Base-by-base conservation (phyloP, 75 land plant genomes). In the Picea glauca region DNA sequence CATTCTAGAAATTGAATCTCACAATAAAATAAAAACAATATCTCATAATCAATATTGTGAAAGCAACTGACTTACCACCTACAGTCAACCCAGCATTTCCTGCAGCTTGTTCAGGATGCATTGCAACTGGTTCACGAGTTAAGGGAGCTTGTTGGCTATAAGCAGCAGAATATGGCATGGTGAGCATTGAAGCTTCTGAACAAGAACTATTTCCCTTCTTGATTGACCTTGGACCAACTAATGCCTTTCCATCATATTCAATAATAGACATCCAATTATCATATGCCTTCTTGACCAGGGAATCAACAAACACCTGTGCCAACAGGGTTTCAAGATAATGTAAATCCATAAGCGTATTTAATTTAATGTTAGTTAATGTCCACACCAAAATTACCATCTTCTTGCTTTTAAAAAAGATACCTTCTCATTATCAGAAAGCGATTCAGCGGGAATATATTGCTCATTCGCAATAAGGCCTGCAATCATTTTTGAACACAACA, bases 221-320 rank as follows among this genome's bases (percentile, higher is more conserved):
- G 72, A 11, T 78, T 60, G 78, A 75, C 58, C 72, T 82, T 31
- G 67, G 81, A 65, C 54, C 75, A 74, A 87, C 3, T 74, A 92
- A 87, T 21, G 91, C 85, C 77, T 85, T 90, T 15, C 95, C 90
- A 77, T 94, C 98, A 85, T 92, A 94, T 56, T 92, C 98, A 38
- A 86, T 75, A 77, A 91, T 93, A 80, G 81, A 89, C 74, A 81
- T 75, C 95, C 98, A 94, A 70, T 94, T 91, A 17, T 90, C 98
- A 82, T 94, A 94, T 58, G 98, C 98, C 76, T 86, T 92, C 62
- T 92, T 94, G 78, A 94, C 95, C 80, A 89, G 73, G 62, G 85
- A 82, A 78, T 94, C 98, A 3, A 91, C 95, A 86, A 77, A 88
- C 21, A 92, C 91, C 94, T 94, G 86, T 40, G 18, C 7, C 50